Conservation (phyloP, 2,329 filamentous ascomycete species). For the Calonectria multiphialidica region DNA sequence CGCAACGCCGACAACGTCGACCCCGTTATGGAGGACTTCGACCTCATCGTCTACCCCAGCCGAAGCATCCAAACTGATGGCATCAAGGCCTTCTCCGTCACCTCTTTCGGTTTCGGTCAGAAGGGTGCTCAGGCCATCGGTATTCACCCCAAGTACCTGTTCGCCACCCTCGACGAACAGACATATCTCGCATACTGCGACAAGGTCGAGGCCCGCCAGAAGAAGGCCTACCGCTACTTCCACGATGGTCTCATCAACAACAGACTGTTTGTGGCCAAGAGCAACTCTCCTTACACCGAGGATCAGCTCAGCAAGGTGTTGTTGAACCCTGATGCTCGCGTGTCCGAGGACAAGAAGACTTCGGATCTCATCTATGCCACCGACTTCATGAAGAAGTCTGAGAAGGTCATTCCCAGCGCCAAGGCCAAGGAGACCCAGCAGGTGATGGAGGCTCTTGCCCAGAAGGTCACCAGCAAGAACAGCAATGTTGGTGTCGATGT, state of each 20-base stretch:
- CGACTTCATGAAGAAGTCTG: conserved; percentile 74
- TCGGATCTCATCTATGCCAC: conserved; percentile 80
- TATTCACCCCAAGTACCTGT: conserved; percentile 96
- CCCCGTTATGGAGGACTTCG: conserved; percentile 95
- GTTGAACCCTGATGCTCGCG: conserved; percentile 93
- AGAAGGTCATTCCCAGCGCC: conserved; percentile 63
- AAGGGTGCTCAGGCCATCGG: conserved; percentile 98
- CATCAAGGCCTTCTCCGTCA: conserved; percentile 98
- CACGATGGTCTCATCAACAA: conserved; percentile 99
- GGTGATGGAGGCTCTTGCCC: conserved; percentile 82
- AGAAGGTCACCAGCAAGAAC: conserved; percentile 64
- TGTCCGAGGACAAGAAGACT: conserved; percentile 87
- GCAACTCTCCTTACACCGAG: conserved; percentile 89
- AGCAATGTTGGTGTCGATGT: conserved; percentile 95
- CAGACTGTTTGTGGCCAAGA: conserved; percentile 96
- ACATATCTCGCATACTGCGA: conserved; percentile 85
- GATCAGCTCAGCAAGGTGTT: conserved; percentile 89
- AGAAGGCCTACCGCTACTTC: conserved; percentile 99
- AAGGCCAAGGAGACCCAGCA: conserved; percentile 75
- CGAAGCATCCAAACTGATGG: conserved; percentile 97
- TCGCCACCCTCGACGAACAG: conserved; percentile 89
- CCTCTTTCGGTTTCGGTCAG: conserved; percentile 98
- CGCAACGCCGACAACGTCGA: conserved; percentile 98
- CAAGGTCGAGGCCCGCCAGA: conserved; percentile 94
- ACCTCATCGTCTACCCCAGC: conserved; percentile 97